phyloP scores from a whole-genome alignment of 768 basidiomycete species.

The Termitomyces sp. region DNA sequence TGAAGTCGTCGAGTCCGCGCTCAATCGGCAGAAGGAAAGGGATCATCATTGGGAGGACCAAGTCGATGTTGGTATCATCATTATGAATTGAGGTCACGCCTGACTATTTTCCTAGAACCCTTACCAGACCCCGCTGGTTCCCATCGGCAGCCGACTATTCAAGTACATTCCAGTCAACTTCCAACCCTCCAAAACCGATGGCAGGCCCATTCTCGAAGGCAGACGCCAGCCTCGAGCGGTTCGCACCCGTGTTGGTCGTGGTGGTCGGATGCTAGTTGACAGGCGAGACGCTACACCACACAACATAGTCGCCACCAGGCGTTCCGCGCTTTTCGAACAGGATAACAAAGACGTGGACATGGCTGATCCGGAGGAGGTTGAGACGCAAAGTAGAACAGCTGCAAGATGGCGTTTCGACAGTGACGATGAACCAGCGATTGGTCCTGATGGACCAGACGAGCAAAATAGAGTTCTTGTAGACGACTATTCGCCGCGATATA shows the following conservation, averaged over 20 bases:
- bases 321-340: conserved; percentile 23
- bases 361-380: conserved; percentile 25
- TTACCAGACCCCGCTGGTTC: conserved; percentile 57
- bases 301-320: conserved; percentile 16
- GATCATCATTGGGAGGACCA: conserved; percentile 86
- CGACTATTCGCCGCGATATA: conserved; percentile 59
- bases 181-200: conserved; percentile 24
- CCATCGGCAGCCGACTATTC: conserved; percentile 63
- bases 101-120: conserved; percentile 42
- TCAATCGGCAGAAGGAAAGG: conserved; percentile 59
- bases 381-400: conserved; percentile 28
- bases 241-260: conserved; percentile 77
- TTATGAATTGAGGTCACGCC: no score
- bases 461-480: conserved; percentile 65
- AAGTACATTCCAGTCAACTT: conserved; percentile 46
- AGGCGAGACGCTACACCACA: conserved; percentile 40
- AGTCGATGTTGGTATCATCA: conserved; percentile 55
- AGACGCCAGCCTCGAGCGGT: conserved; percentile 37
- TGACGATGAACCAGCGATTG: conserved; percentile 54
- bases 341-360: conserved; percentile 22
- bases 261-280: conserved; percentile 74
- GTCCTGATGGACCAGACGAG: conserved; percentile 59
- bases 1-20: conserved; percentile 55
- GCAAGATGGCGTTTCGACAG: conserved; percentile 68
- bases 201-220: conserved; percentile 15